These are phyloP conservation scores for Rhexocercosporidium sp. DNA, from an alignment of 2,329 filamentous ascomycete species.

Conservation along the genomic window DNA sequence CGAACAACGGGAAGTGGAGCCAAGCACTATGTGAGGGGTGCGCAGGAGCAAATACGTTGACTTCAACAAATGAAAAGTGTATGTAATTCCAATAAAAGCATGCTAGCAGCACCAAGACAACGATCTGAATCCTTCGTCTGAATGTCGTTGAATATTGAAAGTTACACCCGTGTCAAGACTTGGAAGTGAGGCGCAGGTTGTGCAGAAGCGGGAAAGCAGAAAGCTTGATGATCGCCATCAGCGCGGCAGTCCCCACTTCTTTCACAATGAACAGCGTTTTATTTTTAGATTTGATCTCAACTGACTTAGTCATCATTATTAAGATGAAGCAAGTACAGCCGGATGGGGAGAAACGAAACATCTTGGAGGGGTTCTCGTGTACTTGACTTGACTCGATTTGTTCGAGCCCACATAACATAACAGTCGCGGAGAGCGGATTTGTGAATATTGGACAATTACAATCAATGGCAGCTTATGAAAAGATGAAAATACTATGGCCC, in stretches of 20 bases:
- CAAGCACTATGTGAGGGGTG: neutral
- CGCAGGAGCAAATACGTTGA: neutral
- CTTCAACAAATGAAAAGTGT: neutral
- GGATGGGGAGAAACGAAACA: neutral
- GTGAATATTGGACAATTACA: neutral
- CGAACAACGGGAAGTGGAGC: neutral
- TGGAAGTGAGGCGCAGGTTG: slow-evolving; percentile 2
- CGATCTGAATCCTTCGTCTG: slow-evolving; percentile 4
- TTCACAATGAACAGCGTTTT: neutral
- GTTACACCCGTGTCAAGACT: slow-evolving; percentile 1
- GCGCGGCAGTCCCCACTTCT: slow-evolving; percentile 6
- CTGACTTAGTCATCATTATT: neutral
- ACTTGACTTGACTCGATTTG: neutral
- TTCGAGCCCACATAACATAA: neutral
- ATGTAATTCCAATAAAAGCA: neutral
- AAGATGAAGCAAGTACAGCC: slow-evolving; percentile 1
- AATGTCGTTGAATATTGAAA: neutral
- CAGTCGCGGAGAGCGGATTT: neutral
- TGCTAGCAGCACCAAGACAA: neutral
- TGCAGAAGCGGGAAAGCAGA: neutral
- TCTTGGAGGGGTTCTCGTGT: neutral
- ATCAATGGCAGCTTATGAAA: no score
- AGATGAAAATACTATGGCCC: neutral
- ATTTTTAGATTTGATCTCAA: neutral
- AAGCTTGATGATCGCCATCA: slow-evolving; percentile 11